Evolutionary conservation across 768 basidiomycete genomes (phyloP).

Genomic region (Floccularia luteovirens): DNA sequence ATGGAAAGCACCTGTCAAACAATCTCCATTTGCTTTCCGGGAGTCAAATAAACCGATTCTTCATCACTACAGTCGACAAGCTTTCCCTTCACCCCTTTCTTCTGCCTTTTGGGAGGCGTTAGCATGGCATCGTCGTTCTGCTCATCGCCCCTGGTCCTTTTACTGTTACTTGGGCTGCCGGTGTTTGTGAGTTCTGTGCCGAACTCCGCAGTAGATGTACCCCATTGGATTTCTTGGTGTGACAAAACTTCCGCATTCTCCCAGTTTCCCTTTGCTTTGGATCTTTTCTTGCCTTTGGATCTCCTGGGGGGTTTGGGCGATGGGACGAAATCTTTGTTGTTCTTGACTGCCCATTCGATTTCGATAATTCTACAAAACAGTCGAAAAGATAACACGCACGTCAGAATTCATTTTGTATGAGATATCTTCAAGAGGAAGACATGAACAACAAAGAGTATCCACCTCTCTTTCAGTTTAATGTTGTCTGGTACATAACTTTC

Average conservation of each 20-base stretch:
- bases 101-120: conserved; percentile 27
- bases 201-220: conserved; percentile 21
- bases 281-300: conserved; percentile 25
- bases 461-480: conserved; percentile 82
- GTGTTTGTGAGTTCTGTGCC: conserved; percentile 38
- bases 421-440: conserved; percentile 55
- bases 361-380: conserved; percentile 61
- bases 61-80: conserved; percentile 20
- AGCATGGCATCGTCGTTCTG: conserved; percentile 11
- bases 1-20: conserved; percentile 8
- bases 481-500: conserved; percentile 84
- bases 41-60: conserved; percentile 19
- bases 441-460: conserved; percentile 63
- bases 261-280: no score
- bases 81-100: conserved; percentile 11
- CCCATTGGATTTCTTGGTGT: conserved; percentile 10
- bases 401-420: conserved; percentile 31
- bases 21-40: conserved; percentile 11
- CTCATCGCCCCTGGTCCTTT: conserved; percentile 24
- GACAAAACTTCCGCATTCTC: no score
- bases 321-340: conserved; percentile 52
- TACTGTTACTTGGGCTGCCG: conserved; percentile 28
- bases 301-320: conserved; percentile 40
- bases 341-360: conserved; percentile 71
- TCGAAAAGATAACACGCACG: conserved; percentile 23